Base-by-base conservation (phyloP, 148 eudicot species). In the Nepenthes mirabilis region DNA sequence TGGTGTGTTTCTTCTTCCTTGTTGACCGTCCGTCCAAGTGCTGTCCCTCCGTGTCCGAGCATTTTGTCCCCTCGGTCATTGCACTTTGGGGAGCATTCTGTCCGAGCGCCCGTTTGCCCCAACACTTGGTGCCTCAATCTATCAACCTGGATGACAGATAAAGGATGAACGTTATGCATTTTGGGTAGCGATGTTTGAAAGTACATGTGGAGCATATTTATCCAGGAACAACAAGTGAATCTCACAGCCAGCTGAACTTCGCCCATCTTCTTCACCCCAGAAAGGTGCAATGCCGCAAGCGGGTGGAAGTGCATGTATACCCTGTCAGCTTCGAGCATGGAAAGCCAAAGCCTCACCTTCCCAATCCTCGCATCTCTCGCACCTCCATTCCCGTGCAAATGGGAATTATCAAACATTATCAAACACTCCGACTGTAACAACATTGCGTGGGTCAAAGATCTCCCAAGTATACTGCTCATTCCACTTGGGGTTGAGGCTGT, bases 381-480 rank as follows among this genome's bases (percentile, higher is more conserved):
- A 5, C 73, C 76, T 35, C 55, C 59, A 47, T 62, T 70, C 13
- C 88, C 86, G 35, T 78, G 84, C 1, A 78, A 36, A 61, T 80
- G 87, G 35, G 88, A 79, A 12, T 87, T 87, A 33, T 84, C 88
- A 14, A 87, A 87, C 33, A 12, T 87, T 87, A 33, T 84, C 88
- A 14, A 87, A 87, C 33, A 82, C 90, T 1, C 83, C 85, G 1
- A 87, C 61, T 2, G 95, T 87, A 53, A 87, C 68, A 34, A 87
- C 90, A 0, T 90, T 87, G 54, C 90, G 80, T 2, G 90, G 95
- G 55, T 87, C 90, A 12, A 65, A 84, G 53, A 87, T 90, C 67
- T 84, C 90, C 95, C 95, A 87, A 33, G 83, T 87, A 68, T 87
- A 87, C 62, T 87, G 95, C 71, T 87, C 95, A 47, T 87, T 87